These are phyloP conservation scores for Thermochaetoides thermophila DNA, from an alignment of 495 filamentous ascomycete genomes.

Conservation along the genomic window DNA sequence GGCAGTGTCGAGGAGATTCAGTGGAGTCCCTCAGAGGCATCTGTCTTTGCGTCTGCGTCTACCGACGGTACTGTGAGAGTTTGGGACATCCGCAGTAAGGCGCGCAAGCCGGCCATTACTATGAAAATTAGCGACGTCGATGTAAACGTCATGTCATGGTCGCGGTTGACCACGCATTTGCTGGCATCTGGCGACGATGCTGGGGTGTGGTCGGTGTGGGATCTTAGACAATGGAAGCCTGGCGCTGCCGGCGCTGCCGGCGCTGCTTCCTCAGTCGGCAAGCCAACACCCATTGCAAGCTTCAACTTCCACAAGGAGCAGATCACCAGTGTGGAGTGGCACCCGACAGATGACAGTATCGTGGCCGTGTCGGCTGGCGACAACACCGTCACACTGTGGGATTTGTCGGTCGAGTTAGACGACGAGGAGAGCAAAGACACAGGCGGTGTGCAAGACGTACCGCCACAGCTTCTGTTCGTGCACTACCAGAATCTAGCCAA, in stretches of 20 bases:
- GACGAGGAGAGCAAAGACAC: slow-evolving; percentile 90
- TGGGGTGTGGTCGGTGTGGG: slow-evolving; percentile 92
- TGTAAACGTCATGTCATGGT: slow-evolving; percentile 95
- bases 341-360: slow-evolving; percentile 89
- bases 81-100: slow-evolving; percentile 87
- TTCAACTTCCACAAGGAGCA: slow-evolving; percentile 93
- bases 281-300: slow-evolving; percentile 62
- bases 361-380: slow-evolving; percentile 86
- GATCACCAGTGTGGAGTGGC: slow-evolving; percentile 93
- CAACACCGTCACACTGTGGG: slow-evolving; percentile 90
- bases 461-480: slow-evolving; percentile 87
- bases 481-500: slow-evolving; percentile 91
- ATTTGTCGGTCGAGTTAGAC: slow-evolving; percentile 89
- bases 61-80: slow-evolving; percentile 89
- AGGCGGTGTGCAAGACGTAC: slow-evolving; percentile 74
- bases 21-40: slow-evolving; percentile 83
- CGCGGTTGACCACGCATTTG: slow-evolving; percentile 66
- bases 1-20: slow-evolving; percentile 87
- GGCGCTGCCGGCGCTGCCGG: slow-evolving; percentile 15
- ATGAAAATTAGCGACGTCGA: slow-evolving; percentile 73
- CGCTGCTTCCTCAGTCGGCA: slow-evolving; percentile 20
- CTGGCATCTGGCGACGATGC: slow-evolving; percentile 89
- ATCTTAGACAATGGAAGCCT: slow-evolving; percentile 85
- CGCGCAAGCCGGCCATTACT: slow-evolving; percentile 65
- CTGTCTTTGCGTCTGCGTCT: slow-evolving; percentile 85